These are phyloP conservation scores for Rutidosis leptorrhynchoides DNA, from an alignment of 129 eudicot genomes.

Conservation along the genomic window DNA sequence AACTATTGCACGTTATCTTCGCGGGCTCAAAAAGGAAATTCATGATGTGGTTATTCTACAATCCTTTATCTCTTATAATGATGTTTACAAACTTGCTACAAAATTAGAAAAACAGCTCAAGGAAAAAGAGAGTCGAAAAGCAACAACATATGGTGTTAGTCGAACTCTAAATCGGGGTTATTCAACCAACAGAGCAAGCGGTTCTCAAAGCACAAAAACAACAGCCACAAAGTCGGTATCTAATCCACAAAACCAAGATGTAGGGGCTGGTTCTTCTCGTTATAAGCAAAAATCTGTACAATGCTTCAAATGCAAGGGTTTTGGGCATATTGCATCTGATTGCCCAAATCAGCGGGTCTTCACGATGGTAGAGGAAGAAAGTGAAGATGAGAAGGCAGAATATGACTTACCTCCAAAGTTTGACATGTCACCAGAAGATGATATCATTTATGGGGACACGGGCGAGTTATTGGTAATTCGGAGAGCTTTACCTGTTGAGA, in stretches of 20 bases:
- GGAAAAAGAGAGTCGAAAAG: background rate
- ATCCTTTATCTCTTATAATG: constrained; percentile 16
- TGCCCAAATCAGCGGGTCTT: background rate
- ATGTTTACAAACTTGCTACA: constrained; percentile 17
- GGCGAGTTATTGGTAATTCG: too few relatives aligned
- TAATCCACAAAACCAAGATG: too few relatives aligned
- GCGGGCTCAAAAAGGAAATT: background rate
- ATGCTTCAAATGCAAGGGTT: background rate
- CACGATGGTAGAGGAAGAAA: background rate
- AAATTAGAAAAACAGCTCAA: constrained; percentile 19
- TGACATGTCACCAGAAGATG: too few relatives aligned
- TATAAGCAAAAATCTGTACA: background rate
- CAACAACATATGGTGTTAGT: background rate
- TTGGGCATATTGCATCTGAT: background rate
- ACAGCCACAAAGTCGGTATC: too few relatives aligned
- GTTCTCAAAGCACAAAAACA: too few relatives aligned
- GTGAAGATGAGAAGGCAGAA: background rate
- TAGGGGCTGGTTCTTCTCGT: too few relatives aligned
- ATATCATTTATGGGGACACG: too few relatives aligned
- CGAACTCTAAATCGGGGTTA: too few relatives aligned
- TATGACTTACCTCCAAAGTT: too few relatives aligned
- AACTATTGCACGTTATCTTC: background rate
- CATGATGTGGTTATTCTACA: background rate
- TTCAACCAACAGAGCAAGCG: too few relatives aligned
- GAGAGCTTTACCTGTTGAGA: too few relatives aligned